Conservation (phyloP, 2,329 filamentous ascomycete species). For the Aspergillus pseudoglaucus region DNA sequence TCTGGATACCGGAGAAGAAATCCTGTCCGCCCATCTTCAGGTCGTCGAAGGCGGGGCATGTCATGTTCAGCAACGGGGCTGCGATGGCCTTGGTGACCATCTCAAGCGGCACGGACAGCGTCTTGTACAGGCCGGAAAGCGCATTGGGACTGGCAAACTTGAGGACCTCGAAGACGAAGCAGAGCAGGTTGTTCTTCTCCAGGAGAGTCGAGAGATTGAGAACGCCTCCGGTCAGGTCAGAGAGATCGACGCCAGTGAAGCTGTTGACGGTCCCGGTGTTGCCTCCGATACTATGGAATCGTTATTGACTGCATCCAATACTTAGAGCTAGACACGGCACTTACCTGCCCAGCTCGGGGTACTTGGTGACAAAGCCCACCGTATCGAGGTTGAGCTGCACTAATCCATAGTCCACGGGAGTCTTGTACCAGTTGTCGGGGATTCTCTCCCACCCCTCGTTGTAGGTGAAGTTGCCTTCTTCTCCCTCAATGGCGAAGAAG, state of each 20-base stretch:
- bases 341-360: conserved; percentile 37
- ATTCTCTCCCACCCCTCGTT: conserved; percentile 47
- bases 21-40: conserved; percentile 25
- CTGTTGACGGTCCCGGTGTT: conserved; percentile 48
- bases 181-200: conserved; percentile 36
- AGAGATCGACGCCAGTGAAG: conserved; percentile 43
- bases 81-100: conserved; percentile 23
- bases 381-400: conserved; percentile 39
- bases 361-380: conserved; percentile 29
- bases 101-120: conserved; percentile 21
- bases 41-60: conserved; percentile 27
- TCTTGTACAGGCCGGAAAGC: conserved; percentile 23
- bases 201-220: conserved; percentile 28
- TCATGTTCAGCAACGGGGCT: conserved; percentile 22
- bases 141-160: conserved; percentile 28
- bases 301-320: not conserved
- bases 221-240: conserved; percentile 39
- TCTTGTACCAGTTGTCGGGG: conserved; percentile 49
- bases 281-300: conserved; percentile 40
- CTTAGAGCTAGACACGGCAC: not conserved
- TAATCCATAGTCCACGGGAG: conserved; percentile 42
- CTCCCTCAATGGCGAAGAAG: conserved; percentile 44
- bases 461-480: conserved; percentile 38
- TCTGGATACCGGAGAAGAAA: conserved; percentile 23
- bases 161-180: conserved; percentile 32